Percentiles rank a stretch among this genome's conserved stretches.
These are phyloP conservation scores for Carex kokanica DNA, from an alignment of 176 grass and related monocot genomes.

Conservation along the genomic window DNA sequence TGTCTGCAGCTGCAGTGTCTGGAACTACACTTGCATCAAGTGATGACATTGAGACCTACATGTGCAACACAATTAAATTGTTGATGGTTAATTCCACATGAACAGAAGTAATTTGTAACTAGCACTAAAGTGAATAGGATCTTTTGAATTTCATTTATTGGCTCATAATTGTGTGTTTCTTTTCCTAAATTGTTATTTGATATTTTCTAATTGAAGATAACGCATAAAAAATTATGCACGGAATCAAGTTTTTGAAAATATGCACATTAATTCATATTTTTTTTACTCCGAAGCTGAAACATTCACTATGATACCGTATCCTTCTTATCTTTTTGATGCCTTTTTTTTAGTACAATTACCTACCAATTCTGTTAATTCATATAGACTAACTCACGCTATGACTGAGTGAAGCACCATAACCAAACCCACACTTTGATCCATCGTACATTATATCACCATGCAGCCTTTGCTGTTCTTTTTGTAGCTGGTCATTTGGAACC, in stretches of 20 bases:
- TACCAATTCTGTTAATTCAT: neutral
- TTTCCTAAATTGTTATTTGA: neutral
- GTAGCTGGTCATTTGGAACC: slow-evolving; percentile 21
- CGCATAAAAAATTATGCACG: neutral
- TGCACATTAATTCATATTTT: neutral
- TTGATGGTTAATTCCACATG: slow-evolving; percentile 5
- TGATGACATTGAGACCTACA: slow-evolving; percentile 37
- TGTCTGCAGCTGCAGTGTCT: slow-evolving; percentile 10
- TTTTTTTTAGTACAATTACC: neutral
- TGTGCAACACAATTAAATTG: neutral
- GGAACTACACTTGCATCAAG: slow-evolving; percentile 35
- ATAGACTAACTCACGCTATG: slow-evolving; percentile 30
- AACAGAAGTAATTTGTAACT: neutral
- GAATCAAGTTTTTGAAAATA: neutral
- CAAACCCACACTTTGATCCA: slow-evolving; percentile 14
- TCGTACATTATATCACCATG: slow-evolving; percentile 2
- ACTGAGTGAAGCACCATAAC: slow-evolving; percentile 22
- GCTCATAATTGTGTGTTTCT: neutral
- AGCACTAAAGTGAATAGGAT: neutral
- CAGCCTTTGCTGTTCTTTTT: neutral
- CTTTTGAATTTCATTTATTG: neutral
- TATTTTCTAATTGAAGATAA: neutral
- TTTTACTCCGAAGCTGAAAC: neutral
- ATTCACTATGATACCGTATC: neutral
- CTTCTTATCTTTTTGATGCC: neutral